Conservation (phyloP, 2,329 filamentous ascomycete genomes). For the Alternaria incomplexa region DNA sequence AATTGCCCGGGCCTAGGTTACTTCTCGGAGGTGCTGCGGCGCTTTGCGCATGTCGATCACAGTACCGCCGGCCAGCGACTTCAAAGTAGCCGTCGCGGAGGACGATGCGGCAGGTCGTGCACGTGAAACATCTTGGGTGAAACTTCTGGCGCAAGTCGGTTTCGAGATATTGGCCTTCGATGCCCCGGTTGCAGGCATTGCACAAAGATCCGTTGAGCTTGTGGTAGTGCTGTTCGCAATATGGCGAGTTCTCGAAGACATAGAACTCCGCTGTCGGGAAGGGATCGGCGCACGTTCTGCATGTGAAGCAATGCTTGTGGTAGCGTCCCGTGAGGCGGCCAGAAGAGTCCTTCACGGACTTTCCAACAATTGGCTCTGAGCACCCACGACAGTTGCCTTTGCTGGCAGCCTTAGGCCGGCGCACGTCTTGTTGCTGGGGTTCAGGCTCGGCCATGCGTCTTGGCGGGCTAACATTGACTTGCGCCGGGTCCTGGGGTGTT, state of each 20-base stretch:
- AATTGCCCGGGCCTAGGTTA: constrained; percentile 47
- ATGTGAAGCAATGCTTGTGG: constrained; percentile 94
- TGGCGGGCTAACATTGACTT: constrained; percentile 15
- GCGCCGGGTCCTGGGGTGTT: constrained; percentile 19
- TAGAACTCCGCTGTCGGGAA: constrained; percentile 93
- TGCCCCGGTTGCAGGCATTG: constrained; percentile 77
- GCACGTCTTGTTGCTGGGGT: constrained; percentile 22
- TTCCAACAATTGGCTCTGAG: constrained; percentile 77
- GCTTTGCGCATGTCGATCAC: constrained; percentile 81
- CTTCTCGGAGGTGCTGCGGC: constrained; percentile 51
- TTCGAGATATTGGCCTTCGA: constrained; percentile 92
- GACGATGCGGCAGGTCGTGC: constrained; percentile 75
- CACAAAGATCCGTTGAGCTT: constrained; percentile 88
- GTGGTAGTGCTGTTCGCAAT: constrained; percentile 93
- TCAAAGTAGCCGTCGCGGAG: constrained; percentile 91
- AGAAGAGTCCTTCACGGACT: constrained; percentile 92
- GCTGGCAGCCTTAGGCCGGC: constrained; percentile 50
- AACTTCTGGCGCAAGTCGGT: constrained; percentile 80
- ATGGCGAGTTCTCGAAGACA: constrained; percentile 83
- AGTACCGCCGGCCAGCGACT: constrained; percentile 78
- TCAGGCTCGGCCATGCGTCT: constrained; percentile 18
- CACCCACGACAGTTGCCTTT: constrained; percentile 87
- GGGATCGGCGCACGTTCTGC: constrained; percentile 78
- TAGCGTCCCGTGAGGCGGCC: constrained; percentile 91
- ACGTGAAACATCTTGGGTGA: constrained; percentile 86